These are phyloP conservation scores for Cordia subcordata DNA, from an alignment of 257 asterid species.

Conservation along the genomic window DNA sequence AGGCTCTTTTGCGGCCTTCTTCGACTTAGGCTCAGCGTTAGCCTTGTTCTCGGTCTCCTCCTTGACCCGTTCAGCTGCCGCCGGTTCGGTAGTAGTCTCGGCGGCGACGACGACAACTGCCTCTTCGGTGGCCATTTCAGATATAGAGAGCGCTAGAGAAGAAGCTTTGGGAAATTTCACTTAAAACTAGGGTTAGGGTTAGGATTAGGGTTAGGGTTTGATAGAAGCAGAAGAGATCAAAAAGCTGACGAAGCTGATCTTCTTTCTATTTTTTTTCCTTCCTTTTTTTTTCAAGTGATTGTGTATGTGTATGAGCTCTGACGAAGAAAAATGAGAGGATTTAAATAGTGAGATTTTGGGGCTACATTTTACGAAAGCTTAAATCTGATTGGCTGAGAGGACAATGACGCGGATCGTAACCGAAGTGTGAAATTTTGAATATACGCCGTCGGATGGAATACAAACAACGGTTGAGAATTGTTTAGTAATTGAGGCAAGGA, in stretches of 20 bases:
- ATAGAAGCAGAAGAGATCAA: slow-evolving; percentile 1
- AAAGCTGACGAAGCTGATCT: neutral
- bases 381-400: slow-evolving; percentile 52
- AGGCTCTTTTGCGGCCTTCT: slow-evolving; percentile 26
- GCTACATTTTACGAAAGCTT: slow-evolving; percentile 26
- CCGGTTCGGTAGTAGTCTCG: slow-evolving; percentile 16
- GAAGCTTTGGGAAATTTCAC: neutral
- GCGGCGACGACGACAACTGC: slow-evolving; percentile 30
- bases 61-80: slow-evolving; percentile 11
- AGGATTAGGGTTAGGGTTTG: slow-evolving; percentile 26
- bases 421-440: slow-evolving; percentile 49
- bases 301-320: slow-evolving; percentile 15
- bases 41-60: slow-evolving; percentile 17
- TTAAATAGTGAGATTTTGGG: slow-evolving; percentile 40
- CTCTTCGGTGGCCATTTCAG: slow-evolving; percentile 50
- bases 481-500: slow-evolving; percentile 26
- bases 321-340: slow-evolving; percentile 27
- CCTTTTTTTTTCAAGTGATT: neutral
- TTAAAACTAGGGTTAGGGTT: slow-evolving; percentile 19
- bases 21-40: slow-evolving; percentile 28
- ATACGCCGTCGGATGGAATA: slow-evolving; percentile 46
- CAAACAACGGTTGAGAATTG: slow-evolving; percentile 49
- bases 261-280: too few relatives aligned
- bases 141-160: too few relatives aligned
- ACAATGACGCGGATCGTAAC: slow-evolving; percentile 52